Evolutionary conservation across 495 filamentous ascomycete genomes (phyloP).

Genomic region (Trichocladium uniseriatum): DNA sequence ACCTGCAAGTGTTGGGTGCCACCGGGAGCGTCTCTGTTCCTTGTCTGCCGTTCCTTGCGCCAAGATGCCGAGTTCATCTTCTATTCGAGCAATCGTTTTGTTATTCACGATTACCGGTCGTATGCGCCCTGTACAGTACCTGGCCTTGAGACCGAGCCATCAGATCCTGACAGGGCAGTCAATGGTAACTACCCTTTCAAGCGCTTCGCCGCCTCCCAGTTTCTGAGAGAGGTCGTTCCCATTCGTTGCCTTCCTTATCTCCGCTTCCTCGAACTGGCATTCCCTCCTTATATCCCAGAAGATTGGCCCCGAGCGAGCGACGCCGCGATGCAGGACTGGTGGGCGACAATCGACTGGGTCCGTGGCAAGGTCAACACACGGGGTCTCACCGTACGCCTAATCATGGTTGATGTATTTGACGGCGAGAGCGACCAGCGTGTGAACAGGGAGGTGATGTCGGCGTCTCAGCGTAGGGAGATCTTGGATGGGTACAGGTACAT

Average conservation of each 20-base stretch:
- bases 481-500: neutral
- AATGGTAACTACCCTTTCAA: neutral
- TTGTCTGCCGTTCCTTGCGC: neutral
- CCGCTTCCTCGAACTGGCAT: neutral
- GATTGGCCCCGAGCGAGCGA: neutral
- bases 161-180: neutral
- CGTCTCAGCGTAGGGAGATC: neutral
- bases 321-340: slow-evolving; percentile 1
- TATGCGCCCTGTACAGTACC: too few species aligned
- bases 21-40: neutral
- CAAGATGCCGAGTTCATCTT: slow-evolving; percentile 1
- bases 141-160: too few species aligned
- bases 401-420: neutral
- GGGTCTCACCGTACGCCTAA: neutral
- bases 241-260: neutral
- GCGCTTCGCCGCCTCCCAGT: neutral
- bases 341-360: neutral
- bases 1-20: slow-evolving; percentile 4
- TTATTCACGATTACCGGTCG: neutral
- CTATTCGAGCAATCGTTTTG: neutral
- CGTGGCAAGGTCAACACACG: neutral
- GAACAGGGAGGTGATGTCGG: neutral
- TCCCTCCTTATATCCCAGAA: neutral
- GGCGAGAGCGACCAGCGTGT: too few species aligned
- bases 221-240: neutral